Evolutionary conservation across 2,329 filamentous ascomycete genomes (phyloP).

Genomic region (Arthrobotrys sinensis): DNA sequence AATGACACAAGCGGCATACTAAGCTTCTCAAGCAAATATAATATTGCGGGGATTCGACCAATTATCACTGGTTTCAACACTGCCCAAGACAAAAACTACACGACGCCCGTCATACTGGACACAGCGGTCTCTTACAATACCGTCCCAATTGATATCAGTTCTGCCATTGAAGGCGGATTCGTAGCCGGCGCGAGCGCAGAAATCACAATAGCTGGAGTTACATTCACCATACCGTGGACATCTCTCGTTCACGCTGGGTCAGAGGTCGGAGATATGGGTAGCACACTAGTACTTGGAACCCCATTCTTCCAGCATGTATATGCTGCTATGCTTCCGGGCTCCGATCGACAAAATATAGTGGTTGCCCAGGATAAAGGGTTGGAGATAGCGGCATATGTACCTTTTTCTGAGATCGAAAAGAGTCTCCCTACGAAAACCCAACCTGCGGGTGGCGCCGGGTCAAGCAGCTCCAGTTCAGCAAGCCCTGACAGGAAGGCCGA

Average conservation of each 20-base stretch:
- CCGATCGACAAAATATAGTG: not conserved
- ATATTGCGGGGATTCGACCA: conserved; percentile 9
- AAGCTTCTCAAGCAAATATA: not conserved
- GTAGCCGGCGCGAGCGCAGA: not conserved
- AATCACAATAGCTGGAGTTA: conserved; percentile 16
- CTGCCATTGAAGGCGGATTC: not conserved
- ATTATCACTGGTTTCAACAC: not conserved
- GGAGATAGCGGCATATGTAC: not conserved
- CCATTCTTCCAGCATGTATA: conserved; percentile 45
- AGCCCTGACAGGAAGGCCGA: not conserved
- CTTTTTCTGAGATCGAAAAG: conserved; percentile 28
- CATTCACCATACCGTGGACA: conserved; percentile 30
- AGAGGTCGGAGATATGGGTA: not conserved
- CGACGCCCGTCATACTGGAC: conserved; percentile 17
- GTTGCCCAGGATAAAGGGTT: conserved; percentile 3
- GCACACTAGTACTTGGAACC: conserved; percentile 30
- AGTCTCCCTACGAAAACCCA: conserved; percentile 28
- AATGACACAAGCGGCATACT: conserved; percentile 26
- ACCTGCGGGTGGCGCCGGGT: not conserved
- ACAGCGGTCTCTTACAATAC: conserved; percentile 8
- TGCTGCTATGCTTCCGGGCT: conserved; percentile 18
- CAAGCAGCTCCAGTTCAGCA: no score
- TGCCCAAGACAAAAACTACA: not conserved
- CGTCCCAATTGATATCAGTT: conserved; percentile 12
- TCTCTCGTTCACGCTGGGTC: not conserved